These are phyloP conservation scores for Suhomyces anneliseae DNA, from an alignment of 1,139 yeast genomes.

Conservation along the genomic window DNA sequence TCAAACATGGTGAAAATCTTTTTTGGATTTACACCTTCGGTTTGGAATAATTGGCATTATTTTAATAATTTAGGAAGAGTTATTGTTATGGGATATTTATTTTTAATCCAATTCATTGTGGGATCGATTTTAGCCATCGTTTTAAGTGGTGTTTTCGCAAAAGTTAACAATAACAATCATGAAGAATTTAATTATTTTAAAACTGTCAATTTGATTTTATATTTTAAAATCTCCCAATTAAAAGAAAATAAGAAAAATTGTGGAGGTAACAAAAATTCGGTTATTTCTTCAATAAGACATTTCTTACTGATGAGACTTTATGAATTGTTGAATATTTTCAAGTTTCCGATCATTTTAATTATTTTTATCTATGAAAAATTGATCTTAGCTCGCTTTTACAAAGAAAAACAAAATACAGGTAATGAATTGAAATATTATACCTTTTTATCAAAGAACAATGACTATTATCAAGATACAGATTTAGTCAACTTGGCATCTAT, in stretches of 20 bases:
- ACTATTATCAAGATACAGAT: conserved; percentile 32
- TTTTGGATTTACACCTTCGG: conserved; percentile 65
- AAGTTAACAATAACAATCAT: conserved; percentile 36
- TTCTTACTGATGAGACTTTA: conserved; percentile 6
- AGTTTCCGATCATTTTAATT: conserved; percentile 35
- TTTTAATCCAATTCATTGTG: conserved; percentile 57
- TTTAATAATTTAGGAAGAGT: conserved; percentile 51
- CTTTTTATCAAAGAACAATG: conserved; percentile 31
- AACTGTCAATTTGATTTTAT: conserved; percentile 39
- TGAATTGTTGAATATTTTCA: conserved; percentile 24
- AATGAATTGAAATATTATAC: conserved; percentile 36
- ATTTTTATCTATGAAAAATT: conserved; percentile 35
- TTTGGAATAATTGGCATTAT: conserved; percentile 59
- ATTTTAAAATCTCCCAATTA: conserved; percentile 23
- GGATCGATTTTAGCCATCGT: conserved; percentile 62
- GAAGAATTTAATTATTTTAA: conserved; percentile 46
- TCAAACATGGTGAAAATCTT: conserved; percentile 56
- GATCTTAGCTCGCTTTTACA: conserved; percentile 20
- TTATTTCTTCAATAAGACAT: conserved; percentile 2
- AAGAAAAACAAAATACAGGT: conserved; percentile 12
- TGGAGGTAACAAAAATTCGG: not conserved
- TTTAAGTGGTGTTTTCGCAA: conserved; percentile 46
- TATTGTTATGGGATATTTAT: conserved; percentile 53
- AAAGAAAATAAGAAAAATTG: conserved; percentile 6
- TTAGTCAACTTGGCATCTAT: conserved; percentile 20